phyloP scores from a whole-genome alignment of 257 asterid genomes.

The Solanum sparsipilum region DNA sequence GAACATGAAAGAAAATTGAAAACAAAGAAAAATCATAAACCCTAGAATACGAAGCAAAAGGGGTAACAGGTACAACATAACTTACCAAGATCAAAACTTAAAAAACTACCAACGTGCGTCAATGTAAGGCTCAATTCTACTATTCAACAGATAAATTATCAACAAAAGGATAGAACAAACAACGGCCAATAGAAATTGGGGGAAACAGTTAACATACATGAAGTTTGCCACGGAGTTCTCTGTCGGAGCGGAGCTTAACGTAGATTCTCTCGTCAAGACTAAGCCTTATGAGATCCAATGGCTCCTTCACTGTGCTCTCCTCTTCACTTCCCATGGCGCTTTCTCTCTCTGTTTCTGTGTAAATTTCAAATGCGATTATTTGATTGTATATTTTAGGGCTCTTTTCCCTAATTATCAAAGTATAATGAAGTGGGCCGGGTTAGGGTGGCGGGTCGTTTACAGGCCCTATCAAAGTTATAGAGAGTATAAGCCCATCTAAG shows the following conservation, averaged over 20 bases:
- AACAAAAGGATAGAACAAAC: background rate
- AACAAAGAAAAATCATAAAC: background rate
- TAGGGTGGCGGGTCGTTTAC: background rate
- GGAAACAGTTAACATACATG: conserved; percentile 11
- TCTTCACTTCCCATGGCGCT: conserved; percentile 87
- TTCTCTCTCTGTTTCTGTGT: background rate
- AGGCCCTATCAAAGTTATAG: background rate
- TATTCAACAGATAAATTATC: background rate
- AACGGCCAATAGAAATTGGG: background rate
- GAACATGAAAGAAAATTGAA: background rate
- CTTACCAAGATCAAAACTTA: background rate
- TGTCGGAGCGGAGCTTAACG: conserved; percentile 95
- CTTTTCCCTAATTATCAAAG: background rate
- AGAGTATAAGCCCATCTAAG: background rate
- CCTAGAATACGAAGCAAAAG: background rate
- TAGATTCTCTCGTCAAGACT: conserved; percentile 98
- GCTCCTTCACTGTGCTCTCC: conserved; percentile 97
- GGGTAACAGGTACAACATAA: background rate
- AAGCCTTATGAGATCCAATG: conserved; percentile 94
- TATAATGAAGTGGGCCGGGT: background rate
- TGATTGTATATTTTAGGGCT: background rate
- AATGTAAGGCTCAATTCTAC: background rate
- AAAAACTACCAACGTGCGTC: background rate
- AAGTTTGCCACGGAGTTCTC: conserved; percentile 97
- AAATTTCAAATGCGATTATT: background rate